These are phyloP conservation scores for Curvularia lunata DNA, from an alignment of 2,329 filamentous ascomycete species.

Conservation along the genomic window DNA sequence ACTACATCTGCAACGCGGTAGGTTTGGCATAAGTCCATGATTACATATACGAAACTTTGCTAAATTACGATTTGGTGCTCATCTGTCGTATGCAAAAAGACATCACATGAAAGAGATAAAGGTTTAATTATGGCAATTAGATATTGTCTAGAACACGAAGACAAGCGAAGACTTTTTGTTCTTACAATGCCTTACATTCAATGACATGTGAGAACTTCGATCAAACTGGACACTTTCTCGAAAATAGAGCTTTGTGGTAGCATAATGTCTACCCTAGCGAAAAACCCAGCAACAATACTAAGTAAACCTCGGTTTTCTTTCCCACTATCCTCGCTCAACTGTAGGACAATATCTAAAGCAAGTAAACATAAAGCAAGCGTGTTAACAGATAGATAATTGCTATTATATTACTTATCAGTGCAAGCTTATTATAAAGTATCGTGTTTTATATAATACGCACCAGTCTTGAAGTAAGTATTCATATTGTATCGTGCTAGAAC, in stretches of 20 bases:
- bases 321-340: background rate
- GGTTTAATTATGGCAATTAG: too few species aligned
- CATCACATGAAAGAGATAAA: too few species aligned
- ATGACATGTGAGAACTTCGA: background rate
- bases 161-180: too few species aligned
- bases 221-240: conserved; percentile 1
- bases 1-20: too few species aligned
- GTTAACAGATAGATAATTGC: background rate
- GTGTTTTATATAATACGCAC: background rate
- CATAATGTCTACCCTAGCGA: background rate
- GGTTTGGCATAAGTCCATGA: too few species aligned
- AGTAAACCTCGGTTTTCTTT: background rate
- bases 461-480: background rate
- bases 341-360: background rate
- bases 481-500: background rate
- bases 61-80: too few species aligned
- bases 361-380: background rate
- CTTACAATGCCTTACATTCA: too few species aligned
- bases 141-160: too few species aligned
- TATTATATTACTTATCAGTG: background rate
- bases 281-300: background rate
- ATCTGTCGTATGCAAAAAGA: too few species aligned
- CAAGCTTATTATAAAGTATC: too few species aligned
- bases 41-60: too few species aligned
- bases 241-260: background rate